A percentile compares a stretch with the other conserved stretches of the same genome.
phyloP scores from a whole-genome alignment of 2,329 filamentous ascomycete species.

The Colletotrichum tabaci region DNA sequence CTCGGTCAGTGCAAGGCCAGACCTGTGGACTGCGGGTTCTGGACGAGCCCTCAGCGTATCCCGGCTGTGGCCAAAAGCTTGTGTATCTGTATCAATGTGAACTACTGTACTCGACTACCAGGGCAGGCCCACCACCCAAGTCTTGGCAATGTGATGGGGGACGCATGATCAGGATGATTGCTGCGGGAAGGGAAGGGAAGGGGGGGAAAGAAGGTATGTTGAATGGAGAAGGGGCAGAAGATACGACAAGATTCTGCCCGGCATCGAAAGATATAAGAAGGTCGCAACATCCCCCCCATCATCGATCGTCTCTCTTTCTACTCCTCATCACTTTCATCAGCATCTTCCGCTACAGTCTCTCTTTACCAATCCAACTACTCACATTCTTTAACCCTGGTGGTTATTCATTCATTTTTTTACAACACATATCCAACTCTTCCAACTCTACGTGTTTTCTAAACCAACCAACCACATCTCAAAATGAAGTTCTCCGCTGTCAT shows the following conservation, averaged over 20 bases:
- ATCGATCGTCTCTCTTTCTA: neutral
- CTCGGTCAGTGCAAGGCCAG: neutral
- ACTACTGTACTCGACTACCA: neutral
- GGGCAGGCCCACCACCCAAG: constrained; percentile 15
- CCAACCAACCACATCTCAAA: constrained; percentile 39
- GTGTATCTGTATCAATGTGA: constrained; percentile 15
- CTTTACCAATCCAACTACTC: constrained; percentile 49
- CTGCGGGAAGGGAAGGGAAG: constrained; percentile 5
- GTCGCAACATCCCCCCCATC: neutral
- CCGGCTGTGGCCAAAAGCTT: constrained; percentile 30
- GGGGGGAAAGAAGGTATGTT: neutral
- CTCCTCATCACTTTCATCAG: constrained; percentile 32
- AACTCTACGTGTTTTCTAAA: constrained; percentile 27
- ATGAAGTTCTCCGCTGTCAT: constrained; percentile 47
- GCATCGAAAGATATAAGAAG: constrained; percentile 32
- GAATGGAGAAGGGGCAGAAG: neutral
- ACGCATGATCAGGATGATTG: constrained; percentile 23
- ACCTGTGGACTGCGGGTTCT: constrained; percentile 3
- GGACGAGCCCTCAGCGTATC: constrained; percentile 9
- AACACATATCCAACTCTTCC: constrained; percentile 26
- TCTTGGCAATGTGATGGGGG: constrained; percentile 24
- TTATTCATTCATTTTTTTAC: constrained; percentile 39
- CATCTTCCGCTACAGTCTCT: constrained; percentile 38
- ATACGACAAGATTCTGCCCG: neutral
- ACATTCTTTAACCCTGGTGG: constrained; percentile 47